Conservation (phyloP, 345 rosid genomes). For the Kandelia obovata region DNA sequence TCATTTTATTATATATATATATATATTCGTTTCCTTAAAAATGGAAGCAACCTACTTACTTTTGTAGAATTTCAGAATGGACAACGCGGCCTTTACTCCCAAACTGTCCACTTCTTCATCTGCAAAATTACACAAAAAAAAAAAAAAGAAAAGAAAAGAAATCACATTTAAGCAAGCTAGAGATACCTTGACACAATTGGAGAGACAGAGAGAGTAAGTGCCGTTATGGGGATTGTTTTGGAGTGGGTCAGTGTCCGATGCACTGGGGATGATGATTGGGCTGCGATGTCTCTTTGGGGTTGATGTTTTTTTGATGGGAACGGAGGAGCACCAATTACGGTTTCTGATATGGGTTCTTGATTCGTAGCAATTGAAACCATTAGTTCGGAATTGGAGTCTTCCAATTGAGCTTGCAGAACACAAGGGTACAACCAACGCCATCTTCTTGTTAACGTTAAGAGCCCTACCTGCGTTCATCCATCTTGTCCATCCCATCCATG, state of each 20-base stretch:
- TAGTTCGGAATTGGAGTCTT: too few species aligned
- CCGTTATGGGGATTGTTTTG: constrained; percentile 41
- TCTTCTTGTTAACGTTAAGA: too few species aligned
- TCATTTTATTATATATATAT: too few species aligned
- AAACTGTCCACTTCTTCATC: constrained; percentile 43
- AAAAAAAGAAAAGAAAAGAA: constrained; percentile 12
- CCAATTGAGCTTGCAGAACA: too few species aligned
- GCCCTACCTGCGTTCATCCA: too few species aligned
- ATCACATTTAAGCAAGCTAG: not conserved
- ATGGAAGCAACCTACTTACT: constrained; percentile 31
- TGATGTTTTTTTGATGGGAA: constrained; percentile 18
- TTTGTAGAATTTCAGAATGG: constrained; percentile 73
- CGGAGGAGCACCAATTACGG: constrained; percentile 3
- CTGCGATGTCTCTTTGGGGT: constrained; percentile 16
- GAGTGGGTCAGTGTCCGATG: constrained; percentile 27
- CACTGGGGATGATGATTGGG: constrained; percentile 21
- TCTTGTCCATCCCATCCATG: too few species aligned
- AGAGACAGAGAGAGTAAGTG: not conserved
- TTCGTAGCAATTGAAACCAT: not conserved
- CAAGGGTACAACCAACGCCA: too few species aligned
- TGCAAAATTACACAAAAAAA: constrained; percentile 6
- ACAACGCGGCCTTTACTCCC: constrained; percentile 80
- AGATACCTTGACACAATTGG: not conserved
- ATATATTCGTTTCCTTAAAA: too few species aligned
- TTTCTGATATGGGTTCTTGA: not conserved